phyloP scores from a whole-genome alignment of 768 basidiomycete genomes.

The Mycena latifolia region DNA sequence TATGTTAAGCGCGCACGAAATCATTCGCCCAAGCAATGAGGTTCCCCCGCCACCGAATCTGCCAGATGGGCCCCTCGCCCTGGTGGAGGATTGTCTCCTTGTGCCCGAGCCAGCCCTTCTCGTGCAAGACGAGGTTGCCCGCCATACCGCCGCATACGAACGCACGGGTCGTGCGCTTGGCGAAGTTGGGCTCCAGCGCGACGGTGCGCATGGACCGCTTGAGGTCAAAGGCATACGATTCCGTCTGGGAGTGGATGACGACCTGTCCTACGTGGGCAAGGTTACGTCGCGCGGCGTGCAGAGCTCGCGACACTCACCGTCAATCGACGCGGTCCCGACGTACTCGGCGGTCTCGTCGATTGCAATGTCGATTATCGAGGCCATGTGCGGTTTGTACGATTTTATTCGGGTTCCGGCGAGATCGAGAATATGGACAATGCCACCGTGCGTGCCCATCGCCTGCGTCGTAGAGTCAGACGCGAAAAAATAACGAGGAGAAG shows the following conservation, averaged over 20 bases:
- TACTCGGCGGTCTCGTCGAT: conserved; percentile 91
- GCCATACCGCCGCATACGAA: conserved; percentile 95
- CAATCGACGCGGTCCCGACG: conserved; percentile 92
- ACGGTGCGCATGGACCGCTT: conserved; percentile 93
- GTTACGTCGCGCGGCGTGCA: not conserved
- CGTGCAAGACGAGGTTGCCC: conserved; percentile 86
- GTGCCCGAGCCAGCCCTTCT: conserved; percentile 97
- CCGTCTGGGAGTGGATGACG: conserved; percentile 83
- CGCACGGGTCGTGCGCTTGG: conserved; percentile 78
- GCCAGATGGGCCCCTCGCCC: conserved; percentile 97
- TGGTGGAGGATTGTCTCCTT: conserved; percentile 86
- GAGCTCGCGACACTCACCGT: conserved; percentile 70
- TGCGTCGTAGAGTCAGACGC: conserved; percentile 45
- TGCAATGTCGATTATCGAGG: conserved; percentile 87
- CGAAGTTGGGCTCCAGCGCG: conserved; percentile 91
- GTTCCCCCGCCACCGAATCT: conserved; percentile 85
- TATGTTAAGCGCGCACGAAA: conserved; percentile 59
- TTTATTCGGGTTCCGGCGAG: conserved; percentile 85
- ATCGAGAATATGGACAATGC: conserved; percentile 91
- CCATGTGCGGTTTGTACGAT: conserved; percentile 91
- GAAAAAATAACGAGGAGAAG: conserved; percentile 2
- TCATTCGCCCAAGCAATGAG: conserved; percentile 99
- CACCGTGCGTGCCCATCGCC: conserved; percentile 94
- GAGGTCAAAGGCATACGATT: conserved; percentile 90
- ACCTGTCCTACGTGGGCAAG: conserved; percentile 78